Evolutionary conservation across 176 grass and related monocot genomes (phyloP).

Genomic region (Carex scoparia): DNA sequence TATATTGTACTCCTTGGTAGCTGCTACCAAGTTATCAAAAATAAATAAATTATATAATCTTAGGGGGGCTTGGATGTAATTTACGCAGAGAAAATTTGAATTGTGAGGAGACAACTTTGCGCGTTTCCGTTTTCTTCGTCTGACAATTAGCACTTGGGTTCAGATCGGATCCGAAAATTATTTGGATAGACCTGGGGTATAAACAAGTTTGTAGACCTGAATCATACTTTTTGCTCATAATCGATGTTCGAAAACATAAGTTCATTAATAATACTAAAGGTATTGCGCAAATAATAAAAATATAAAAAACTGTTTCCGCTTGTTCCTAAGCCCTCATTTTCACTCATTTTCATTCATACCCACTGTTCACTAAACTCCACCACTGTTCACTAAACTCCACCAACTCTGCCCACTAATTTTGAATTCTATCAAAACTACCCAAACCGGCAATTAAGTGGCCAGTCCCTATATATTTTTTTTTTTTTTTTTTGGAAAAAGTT

Average conservation of each 20-base stretch:
- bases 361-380: too few relatives aligned
- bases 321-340: too few relatives aligned
- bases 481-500: too few relatives aligned
- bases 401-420: too few relatives aligned
- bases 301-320: too few relatives aligned
- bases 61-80: neutral
- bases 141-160: neutral
- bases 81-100: neutral
- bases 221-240: neutral
- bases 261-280: neutral
- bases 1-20: too few relatives aligned
- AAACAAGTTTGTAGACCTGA: neutral
- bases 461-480: too few relatives aligned
- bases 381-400: too few relatives aligned
- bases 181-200: neutral
- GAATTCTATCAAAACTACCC: too few relatives aligned
- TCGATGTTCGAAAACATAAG: neutral
- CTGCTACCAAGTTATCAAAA: too few relatives aligned
- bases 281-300: neutral
- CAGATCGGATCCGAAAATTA: neutral
- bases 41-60: neutral
- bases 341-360: too few relatives aligned
- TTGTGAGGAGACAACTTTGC: neutral
- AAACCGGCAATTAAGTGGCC: too few relatives aligned
- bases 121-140: constrained; percentile 12